Conservation (phyloP, 306 rosid species). For the Quercus aquifolioides region DNA sequence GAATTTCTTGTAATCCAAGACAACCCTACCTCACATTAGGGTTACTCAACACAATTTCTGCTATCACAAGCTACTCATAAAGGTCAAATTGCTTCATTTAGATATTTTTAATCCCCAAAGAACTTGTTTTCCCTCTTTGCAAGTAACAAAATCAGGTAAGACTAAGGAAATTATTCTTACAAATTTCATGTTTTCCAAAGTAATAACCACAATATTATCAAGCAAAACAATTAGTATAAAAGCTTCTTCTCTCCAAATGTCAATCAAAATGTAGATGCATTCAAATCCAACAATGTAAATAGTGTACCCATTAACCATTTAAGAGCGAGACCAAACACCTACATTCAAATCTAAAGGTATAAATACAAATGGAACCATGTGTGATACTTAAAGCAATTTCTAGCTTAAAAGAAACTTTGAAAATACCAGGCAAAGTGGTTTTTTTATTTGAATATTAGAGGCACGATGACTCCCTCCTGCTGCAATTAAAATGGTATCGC, state of each 20-base stretch:
- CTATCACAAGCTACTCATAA: too few relatives aligned
- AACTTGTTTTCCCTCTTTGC: too few relatives aligned
- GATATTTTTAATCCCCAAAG: too few relatives aligned
- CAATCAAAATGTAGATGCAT: background rate
- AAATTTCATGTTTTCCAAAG: background rate
- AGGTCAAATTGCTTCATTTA: too few relatives aligned
- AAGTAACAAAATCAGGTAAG: background rate
- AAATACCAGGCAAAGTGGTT: conserved; percentile 88
- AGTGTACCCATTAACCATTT: background rate
- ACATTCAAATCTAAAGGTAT: background rate
- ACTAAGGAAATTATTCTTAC: background rate
- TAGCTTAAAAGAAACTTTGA: conserved; percentile 7
- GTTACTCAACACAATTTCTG: too few relatives aligned
- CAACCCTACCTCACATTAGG: background rate
- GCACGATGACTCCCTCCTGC: conserved; percentile 79
- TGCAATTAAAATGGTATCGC: conserved; percentile 88
- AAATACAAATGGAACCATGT: background rate
- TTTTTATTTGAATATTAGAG: conserved; percentile 80
- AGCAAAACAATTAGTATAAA: background rate
- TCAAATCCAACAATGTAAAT: background rate
- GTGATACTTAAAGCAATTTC: background rate
- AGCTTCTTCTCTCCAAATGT: background rate
- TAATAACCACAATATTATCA: background rate
- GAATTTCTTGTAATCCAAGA: background rate
- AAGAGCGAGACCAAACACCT: background rate